Percentiles rank a stretch among this genome's conserved stretches.
Evolutionary conservation across 352 stramenopile genomes (phyloP).

Genomic region (Pythium graminicola): DNA sequence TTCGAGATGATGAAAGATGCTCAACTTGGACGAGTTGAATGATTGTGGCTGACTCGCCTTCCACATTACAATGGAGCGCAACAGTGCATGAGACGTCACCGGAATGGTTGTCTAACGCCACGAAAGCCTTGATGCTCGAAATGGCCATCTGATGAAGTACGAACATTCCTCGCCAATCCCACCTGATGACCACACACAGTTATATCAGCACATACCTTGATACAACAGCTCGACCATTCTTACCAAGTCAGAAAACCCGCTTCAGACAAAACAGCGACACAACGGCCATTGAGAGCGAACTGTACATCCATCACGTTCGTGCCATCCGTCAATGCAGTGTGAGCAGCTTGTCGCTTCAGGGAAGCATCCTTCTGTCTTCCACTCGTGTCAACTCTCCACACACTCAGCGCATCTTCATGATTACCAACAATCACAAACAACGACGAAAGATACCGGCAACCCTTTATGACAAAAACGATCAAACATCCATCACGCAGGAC

Average conservation of each 20-base stretch:
- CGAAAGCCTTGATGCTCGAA: neutral
- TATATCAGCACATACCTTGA: too few relatives aligned
- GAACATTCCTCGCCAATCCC: conserved; percentile 21
- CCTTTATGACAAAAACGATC: conserved; percentile 9
- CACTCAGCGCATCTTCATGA: conserved; percentile 15
- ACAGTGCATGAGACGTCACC: neutral
- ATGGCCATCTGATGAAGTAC: conserved; percentile 5
- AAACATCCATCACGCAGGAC: neutral
- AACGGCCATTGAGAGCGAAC: conserved; percentile 8
- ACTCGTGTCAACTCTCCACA: conserved; percentile 18
- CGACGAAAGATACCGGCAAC: conserved; percentile 14
- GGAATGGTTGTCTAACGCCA: neutral
- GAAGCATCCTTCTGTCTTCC: conserved; percentile 1
- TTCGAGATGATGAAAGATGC: neutral
- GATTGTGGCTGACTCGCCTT: neutral
- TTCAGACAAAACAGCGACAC: conserved; percentile 14
- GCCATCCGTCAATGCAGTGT: conserved; percentile 5
- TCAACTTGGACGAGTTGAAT: conserved; percentile 3
- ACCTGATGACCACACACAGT: too few relatives aligned
- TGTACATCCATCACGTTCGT: conserved; percentile 7
- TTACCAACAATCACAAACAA: conserved; percentile 26
- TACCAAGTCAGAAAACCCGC: conserved; percentile 14
- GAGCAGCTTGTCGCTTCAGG: conserved; percentile 5
- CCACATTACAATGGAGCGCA: neutral
- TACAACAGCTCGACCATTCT: neutral